phyloP scores from a whole-genome alignment of 2,329 filamentous ascomycete genomes.

The Cladosporium sp. region DNA sequence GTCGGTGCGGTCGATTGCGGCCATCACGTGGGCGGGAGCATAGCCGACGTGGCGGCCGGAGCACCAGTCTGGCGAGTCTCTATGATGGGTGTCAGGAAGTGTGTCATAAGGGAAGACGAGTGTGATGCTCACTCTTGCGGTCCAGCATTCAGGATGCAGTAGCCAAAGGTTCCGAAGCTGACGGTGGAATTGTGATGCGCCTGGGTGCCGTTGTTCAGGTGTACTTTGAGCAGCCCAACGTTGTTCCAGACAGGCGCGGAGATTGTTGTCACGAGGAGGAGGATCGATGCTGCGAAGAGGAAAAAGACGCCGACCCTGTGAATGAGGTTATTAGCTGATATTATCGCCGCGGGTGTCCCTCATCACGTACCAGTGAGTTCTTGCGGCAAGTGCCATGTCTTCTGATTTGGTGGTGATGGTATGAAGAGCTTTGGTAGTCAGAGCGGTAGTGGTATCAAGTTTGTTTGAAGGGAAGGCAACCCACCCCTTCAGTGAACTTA shows the following conservation, averaged over 20 bases:
- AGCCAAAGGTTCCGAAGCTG: slow-evolving; percentile 59
- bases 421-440: background rate
- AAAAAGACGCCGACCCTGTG: slow-evolving; percentile 50
- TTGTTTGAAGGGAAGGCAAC: background rate
- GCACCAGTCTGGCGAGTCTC: slow-evolving; percentile 41
- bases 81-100: slow-evolving; percentile 12
- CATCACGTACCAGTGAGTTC: slow-evolving; percentile 7
- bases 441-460: background rate
- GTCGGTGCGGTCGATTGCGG: slow-evolving; percentile 33
- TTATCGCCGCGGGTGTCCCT: background rate
- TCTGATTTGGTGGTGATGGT: background rate
- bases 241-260: slow-evolving; percentile 56
- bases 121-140: slow-evolving; percentile 14
- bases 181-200: slow-evolving; percentile 35
- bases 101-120: background rate
- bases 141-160: slow-evolving; percentile 42
- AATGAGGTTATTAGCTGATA: background rate
- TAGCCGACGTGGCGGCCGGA: slow-evolving; percentile 52
- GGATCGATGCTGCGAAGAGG: slow-evolving; percentile 51
- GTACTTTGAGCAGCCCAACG: slow-evolving; percentile 52
- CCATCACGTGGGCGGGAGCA: slow-evolving; percentile 47
- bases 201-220: slow-evolving; percentile 38
- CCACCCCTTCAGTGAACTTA: background rate
- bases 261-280: slow-evolving; percentile 57
- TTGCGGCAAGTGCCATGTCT: background rate